Evolutionary conservation across 2,329 filamentous ascomycete species (phyloP).

Genomic region (Clonostachys rhizophaga): DNA sequence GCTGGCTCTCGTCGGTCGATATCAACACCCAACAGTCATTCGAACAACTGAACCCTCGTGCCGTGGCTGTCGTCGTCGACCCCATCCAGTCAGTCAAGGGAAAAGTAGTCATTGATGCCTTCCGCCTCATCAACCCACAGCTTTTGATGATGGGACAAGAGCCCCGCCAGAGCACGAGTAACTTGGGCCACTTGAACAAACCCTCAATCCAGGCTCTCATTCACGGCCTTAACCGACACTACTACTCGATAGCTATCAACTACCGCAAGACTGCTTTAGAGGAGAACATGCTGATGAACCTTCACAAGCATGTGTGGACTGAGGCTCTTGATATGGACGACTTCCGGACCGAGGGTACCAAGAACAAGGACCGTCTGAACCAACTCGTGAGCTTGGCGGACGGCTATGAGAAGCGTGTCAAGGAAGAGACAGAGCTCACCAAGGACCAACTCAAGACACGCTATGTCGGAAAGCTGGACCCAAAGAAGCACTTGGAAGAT

Average conservation of each 20-base stretch:
- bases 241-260: conserved; percentile 98
- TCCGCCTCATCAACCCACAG: conserved; percentile 97
- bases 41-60: conserved; percentile 93
- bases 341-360: conserved; percentile 77
- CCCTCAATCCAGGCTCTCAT: conserved; percentile 99
- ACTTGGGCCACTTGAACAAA: conserved; percentile 97
- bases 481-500: conserved; percentile 98
- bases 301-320: conserved; percentile 99
- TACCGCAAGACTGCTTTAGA: conserved; percentile 96
- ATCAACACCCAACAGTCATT: conserved; percentile 99
- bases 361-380: conserved; percentile 85
- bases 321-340: conserved; percentile 96
- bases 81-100: conserved; percentile 99
- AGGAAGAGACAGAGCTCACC: conserved; percentile 95
- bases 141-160: conserved; percentile 97
- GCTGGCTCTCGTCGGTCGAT: conserved; percentile 98
- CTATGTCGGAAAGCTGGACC: conserved; percentile 98
- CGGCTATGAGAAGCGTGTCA: conserved; percentile 97
- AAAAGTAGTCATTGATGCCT: conserved; percentile 98
- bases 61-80: conserved; percentile 96
- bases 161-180: conserved; percentile 94
- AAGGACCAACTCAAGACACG: conserved; percentile 98
- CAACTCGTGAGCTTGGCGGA: conserved; percentile 86
- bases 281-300: conserved; percentile 99
- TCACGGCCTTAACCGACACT: conserved; percentile 95